phyloP scores from a whole-genome alignment of 108 stramenopile species.

The Pseudonitzschia multiseries region DNA sequence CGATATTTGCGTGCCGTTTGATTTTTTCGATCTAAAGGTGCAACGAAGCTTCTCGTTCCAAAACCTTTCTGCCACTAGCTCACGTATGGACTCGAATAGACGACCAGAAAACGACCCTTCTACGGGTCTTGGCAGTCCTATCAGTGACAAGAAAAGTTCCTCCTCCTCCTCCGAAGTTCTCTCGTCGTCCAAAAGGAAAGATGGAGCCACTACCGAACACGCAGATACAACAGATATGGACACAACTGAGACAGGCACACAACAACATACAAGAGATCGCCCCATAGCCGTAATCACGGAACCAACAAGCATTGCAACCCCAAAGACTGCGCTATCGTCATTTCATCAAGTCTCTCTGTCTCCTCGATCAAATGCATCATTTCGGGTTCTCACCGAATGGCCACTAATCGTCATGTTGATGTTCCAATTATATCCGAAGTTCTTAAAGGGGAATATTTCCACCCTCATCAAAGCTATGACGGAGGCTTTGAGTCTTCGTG shows the following conservation, averaged over 20 bases:
- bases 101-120: neutral
- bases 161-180: neutral
- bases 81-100: neutral
- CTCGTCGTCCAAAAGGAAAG: neutral
- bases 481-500: constrained; percentile 74
- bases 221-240: neutral
- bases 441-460: constrained; percentile 78
- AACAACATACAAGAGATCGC: neutral
- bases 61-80: constrained; percentile 14
- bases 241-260: neutral
- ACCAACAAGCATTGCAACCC: neutral
- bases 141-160: neutral
- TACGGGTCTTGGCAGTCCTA: neutral
- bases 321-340: constrained; percentile 6
- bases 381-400: constrained; percentile 88
- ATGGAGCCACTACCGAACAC: neutral
- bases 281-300: neutral
- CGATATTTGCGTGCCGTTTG: neutral
- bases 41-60: constrained; percentile 54
- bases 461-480: constrained; percentile 88
- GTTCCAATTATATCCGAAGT: constrained; percentile 90
- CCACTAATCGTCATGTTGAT: constrained; percentile 91
- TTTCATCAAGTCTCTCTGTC: constrained; percentile 18
- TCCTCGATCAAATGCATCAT: constrained; percentile 62
- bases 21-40: neutral